A percentile compares a stretch with the other conserved stretches of the same genome.
Conservation (phyloP, 2,329 filamentous ascomycete species). For the Eurotiales sp. region DNA sequence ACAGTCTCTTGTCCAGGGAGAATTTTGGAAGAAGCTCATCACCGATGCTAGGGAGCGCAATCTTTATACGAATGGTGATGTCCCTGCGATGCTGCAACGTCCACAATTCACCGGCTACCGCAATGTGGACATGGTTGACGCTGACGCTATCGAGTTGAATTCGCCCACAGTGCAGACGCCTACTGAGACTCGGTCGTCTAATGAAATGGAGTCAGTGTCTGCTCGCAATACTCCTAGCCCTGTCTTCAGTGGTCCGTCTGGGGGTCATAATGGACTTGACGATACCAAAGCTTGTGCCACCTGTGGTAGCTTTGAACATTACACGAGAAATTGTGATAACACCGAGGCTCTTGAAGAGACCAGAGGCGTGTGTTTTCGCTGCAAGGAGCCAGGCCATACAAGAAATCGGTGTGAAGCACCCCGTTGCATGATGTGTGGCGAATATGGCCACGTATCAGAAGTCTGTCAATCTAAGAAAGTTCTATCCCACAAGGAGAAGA, state of each 20-base stretch:
- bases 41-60: constrained; percentile 72
- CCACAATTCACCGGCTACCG: constrained; percentile 48
- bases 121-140: constrained; percentile 42
- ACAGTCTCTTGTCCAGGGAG: constrained; percentile 75
- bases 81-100: constrained; percentile 52
- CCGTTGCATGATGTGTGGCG: constrained; percentile 44
- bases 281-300: constrained; percentile 38
- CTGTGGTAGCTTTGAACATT: constrained; percentile 46
- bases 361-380: constrained; percentile 41
- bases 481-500: constrained; percentile 36
- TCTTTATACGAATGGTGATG: constrained; percentile 69
- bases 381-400: constrained; percentile 36
- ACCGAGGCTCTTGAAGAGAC: constrained; percentile 35
- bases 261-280: constrained; percentile 42
- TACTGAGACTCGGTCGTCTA: constrained; percentile 29
- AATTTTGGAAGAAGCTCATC: constrained; percentile 87
- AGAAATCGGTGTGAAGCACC: constrained; percentile 35
- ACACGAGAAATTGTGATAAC: constrained; percentile 45
- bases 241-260: constrained; percentile 37
- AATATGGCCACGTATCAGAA: constrained; percentile 37
- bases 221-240: constrained; percentile 23
- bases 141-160: constrained; percentile 7
- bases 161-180: constrained; percentile 25
- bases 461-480: constrained; percentile 31
- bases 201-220: constrained; percentile 22